phyloP scores from a whole-genome alignment of 2,329 filamentous ascomycete species.

The Biscogniauxia mediterranea region DNA sequence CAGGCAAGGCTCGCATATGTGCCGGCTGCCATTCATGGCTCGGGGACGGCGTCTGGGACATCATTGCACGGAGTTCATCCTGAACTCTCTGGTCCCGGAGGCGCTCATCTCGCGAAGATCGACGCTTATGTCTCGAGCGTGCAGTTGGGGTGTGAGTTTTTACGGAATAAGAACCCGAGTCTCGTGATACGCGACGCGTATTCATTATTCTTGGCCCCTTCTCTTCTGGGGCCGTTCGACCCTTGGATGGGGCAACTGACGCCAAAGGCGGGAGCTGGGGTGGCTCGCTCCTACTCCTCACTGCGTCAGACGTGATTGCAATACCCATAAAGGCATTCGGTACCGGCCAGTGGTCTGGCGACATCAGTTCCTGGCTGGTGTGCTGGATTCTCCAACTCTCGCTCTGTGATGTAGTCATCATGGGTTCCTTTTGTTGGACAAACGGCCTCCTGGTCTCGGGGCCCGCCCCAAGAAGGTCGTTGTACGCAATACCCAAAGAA shows the following conservation, averaged over 20 bases:
- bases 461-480: slow-evolving; percentile 24
- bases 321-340: slow-evolving; percentile 14
- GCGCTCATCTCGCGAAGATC: slow-evolving; percentile 18
- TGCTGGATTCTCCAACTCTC: slow-evolving; percentile 24
- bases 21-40: slow-evolving; percentile 13
- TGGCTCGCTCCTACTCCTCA: slow-evolving; percentile 16
- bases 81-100: slow-evolving; percentile 17
- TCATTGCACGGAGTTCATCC: slow-evolving; percentile 14
- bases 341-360: slow-evolving; percentile 24
- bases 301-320: slow-evolving; percentile 11
- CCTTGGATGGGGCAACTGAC: neutral
- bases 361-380: slow-evolving; percentile 19
- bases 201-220: slow-evolving; percentile 14
- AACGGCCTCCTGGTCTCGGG: slow-evolving; percentile 10
- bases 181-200: slow-evolving; percentile 10
- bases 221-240: slow-evolving; percentile 11
- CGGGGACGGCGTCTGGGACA: slow-evolving; percentile 21
- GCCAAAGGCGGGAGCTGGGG: slow-evolving; percentile 15
- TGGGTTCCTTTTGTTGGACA: slow-evolving; percentile 3
- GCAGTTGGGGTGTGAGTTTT: slow-evolving; percentile 16
- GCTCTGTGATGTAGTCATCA: slow-evolving; percentile 4
- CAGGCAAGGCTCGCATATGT: slow-evolving; percentile 18
- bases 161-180: slow-evolving; percentile 12
- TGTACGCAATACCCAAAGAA: slow-evolving; percentile 30
- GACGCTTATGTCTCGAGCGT: slow-evolving; percentile 15